Conservation (phyloP, 2,329 filamentous ascomycete species). For the Aspergillus fumigatus region DNA sequence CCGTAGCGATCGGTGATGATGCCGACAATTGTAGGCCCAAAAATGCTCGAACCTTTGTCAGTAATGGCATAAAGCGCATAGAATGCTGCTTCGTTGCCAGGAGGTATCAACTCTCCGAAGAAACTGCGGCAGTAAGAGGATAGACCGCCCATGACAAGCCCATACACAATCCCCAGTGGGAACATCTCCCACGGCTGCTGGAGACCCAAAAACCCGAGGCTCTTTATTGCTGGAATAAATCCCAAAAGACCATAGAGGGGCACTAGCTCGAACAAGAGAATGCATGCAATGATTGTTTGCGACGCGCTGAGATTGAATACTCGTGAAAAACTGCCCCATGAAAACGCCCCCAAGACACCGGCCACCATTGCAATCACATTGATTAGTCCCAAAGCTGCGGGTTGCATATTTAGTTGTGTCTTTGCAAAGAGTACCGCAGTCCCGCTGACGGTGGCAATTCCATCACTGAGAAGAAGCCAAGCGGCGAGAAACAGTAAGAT, state of each 20-base stretch:
- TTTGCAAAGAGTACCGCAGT: slow-evolving; percentile 96
- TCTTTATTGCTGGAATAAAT: slow-evolving; percentile 73
- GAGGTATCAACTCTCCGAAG: slow-evolving; percentile 89
- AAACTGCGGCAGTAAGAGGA: slow-evolving; percentile 88
- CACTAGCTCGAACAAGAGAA: slow-evolving; percentile 84
- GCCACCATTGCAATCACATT: slow-evolving; percentile 84
- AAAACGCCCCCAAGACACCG: slow-evolving; percentile 82
- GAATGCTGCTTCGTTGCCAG: slow-evolving; percentile 91
- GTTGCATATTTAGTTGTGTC: slow-evolving; percentile 83
- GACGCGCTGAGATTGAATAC: slow-evolving; percentile 66
- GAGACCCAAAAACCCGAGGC: slow-evolving; percentile 74
- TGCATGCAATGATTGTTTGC: slow-evolving; percentile 89
- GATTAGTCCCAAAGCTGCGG: slow-evolving; percentile 83
- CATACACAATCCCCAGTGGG: slow-evolving; percentile 82
- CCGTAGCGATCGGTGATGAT: slow-evolving; percentile 81
- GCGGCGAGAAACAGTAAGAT: slow-evolving; percentile 80
- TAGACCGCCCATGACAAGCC: slow-evolving; percentile 88
- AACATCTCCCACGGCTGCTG: slow-evolving; percentile 98
- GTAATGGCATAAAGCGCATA: slow-evolving; percentile 97
- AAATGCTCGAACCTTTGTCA: slow-evolving; percentile 90
- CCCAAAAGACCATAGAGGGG: slow-evolving; percentile 86
- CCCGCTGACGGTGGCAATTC: slow-evolving; percentile 88
- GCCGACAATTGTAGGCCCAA: slow-evolving; percentile 90
- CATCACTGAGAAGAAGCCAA: slow-evolving; percentile 94
- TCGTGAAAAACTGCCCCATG: slow-evolving; percentile 76